A percentile compares a stretch with the other conserved stretches of the same genome.
phyloP scores from a whole-genome alignment of 768 basidiomycete species.

The Hirschioporus abietinus region DNA sequence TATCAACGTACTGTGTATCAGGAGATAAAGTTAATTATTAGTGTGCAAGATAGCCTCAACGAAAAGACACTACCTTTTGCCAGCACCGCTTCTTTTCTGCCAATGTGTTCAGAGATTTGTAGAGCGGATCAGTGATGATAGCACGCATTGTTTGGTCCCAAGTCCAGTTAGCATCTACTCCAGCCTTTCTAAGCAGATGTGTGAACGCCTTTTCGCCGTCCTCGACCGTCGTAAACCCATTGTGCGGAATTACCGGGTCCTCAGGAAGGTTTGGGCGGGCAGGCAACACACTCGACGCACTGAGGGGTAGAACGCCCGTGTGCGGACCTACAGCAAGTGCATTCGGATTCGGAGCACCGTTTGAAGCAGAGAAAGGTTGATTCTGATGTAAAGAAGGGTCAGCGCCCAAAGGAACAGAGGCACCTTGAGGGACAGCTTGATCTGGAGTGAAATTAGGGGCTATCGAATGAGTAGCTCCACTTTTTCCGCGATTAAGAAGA shows the following conservation, averaged over 20 bases:
- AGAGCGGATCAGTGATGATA: slow-evolving; percentile 96
- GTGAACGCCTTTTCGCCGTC: slow-evolving; percentile 95
- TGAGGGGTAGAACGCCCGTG: slow-evolving; percentile 54
- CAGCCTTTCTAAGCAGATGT: slow-evolving; percentile 82
- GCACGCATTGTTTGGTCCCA: slow-evolving; percentile 99
- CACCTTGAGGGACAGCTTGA: slow-evolving; percentile 43
- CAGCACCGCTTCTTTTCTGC: slow-evolving; percentile 93
- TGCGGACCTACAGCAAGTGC: slow-evolving; percentile 44
- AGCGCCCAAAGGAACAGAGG: slow-evolving; percentile 47
- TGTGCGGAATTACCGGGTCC: slow-evolving; percentile 84
- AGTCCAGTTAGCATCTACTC: slow-evolving; percentile 88
- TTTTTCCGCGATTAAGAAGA: neutral
- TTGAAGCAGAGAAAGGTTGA: slow-evolving; percentile 41
- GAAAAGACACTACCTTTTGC: slow-evolving; percentile 65
- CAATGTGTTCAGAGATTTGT: slow-evolving; percentile 88
- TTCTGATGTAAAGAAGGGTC: slow-evolving; percentile 34
- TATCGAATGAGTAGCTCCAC: neutral
- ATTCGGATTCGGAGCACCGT: slow-evolving; percentile 34
- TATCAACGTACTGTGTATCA: slow-evolving; percentile 61
- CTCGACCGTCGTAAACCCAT: slow-evolving; percentile 79
- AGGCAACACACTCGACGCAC: slow-evolving; percentile 56
- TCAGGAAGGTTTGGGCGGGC: slow-evolving; percentile 77
- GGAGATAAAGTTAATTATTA: neutral
- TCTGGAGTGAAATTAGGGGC: slow-evolving; percentile 41
- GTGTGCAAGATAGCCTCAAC: neutral